These are phyloP conservation scores for Phytopythium montanum DNA, from an alignment of 352 stramenopile species.

Conservation along the genomic window DNA sequence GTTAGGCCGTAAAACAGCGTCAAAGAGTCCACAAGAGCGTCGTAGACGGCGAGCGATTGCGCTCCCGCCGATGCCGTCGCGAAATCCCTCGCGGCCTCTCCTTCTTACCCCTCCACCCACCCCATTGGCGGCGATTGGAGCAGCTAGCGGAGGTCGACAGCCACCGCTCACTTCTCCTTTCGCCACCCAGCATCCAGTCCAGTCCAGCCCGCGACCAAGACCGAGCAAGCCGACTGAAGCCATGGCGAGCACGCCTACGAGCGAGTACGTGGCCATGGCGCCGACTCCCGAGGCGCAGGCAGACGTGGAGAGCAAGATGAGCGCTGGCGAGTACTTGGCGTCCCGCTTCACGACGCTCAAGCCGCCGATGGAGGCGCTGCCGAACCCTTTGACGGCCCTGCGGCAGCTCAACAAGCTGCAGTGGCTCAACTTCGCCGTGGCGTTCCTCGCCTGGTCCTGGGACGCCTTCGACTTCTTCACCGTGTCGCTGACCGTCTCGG, in stretches of 20 bases:
- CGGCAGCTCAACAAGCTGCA: conserved; percentile 23
- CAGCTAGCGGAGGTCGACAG: not conserved
- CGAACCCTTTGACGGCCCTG: conserved; percentile 25
- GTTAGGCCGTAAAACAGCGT: not conserved
- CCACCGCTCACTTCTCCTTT: not conserved
- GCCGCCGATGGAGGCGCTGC: conserved; percentile 20
- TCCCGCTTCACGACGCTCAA: conserved; percentile 34
- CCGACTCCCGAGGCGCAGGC: conserved; percentile 6
- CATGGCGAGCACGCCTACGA: conserved; percentile 4
- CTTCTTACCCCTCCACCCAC: not conserved
- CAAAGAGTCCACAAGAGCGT: not conserved
- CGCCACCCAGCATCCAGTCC: not conserved
- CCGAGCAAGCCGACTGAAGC: not conserved
- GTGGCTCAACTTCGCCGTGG: conserved; percentile 31
- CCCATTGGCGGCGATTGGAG: not conserved
- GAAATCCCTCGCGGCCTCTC: not conserved
- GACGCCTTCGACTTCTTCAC: conserved; percentile 61
- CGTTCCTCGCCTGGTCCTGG: conserved; percentile 40
- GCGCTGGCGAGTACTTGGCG: conserved; percentile 28
- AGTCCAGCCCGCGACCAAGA: not conserved
- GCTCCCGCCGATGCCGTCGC: not conserved
- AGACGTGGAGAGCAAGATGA: conserved; percentile 16
- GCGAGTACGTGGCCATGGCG: conserved; percentile 9
- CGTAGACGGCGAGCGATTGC: not conserved
- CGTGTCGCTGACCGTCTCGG: conserved; percentile 38